Conservation (phyloP, 1,284 basidiomycete genomes). For the Leccinum pachyderme region DNA sequence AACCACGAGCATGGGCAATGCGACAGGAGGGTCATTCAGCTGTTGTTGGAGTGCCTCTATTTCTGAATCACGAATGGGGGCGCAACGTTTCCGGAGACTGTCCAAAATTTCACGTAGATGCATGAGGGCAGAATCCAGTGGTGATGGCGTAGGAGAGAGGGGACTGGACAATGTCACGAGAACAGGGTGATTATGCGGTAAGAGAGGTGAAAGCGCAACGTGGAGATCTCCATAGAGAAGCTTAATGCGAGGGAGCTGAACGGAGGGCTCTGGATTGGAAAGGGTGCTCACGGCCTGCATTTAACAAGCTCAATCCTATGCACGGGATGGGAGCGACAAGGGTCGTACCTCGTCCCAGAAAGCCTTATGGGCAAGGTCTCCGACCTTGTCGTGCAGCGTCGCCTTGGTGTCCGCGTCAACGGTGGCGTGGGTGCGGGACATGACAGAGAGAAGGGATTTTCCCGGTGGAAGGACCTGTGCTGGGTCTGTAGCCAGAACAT, state of each 20-base stretch:
- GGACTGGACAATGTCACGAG: slow-evolving; percentile 52
- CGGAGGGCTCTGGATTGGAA: slow-evolving; percentile 42
- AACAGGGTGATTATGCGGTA: slow-evolving; percentile 50
- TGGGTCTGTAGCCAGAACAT: slow-evolving; percentile 59
- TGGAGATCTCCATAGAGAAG: slow-evolving; percentile 54
- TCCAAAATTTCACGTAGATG: slow-evolving; percentile 50
- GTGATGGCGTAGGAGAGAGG: slow-evolving; percentile 62
- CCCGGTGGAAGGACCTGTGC: slow-evolving; percentile 58
- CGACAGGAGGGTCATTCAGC: slow-evolving; percentile 37
- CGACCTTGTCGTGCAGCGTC: slow-evolving; percentile 49
- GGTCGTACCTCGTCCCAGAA: slow-evolving; percentile 69
- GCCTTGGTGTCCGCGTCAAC: slow-evolving; percentile 26
- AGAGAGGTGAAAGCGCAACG: slow-evolving; percentile 48
- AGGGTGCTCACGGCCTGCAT: slow-evolving; percentile 42
- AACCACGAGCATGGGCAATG: slow-evolving; percentile 43
- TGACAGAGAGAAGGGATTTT: slow-evolving; percentile 64
- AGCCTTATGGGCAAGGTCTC: slow-evolving; percentile 53
- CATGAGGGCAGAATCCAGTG: slow-evolving; percentile 52
- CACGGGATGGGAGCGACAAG: slow-evolving; percentile 5
- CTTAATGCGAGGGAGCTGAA: slow-evolving; percentile 50
- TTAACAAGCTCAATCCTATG: slow-evolving; percentile 19
- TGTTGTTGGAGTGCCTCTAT: slow-evolving; percentile 44
- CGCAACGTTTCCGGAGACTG: slow-evolving; percentile 56
- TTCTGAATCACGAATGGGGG: slow-evolving; percentile 58
- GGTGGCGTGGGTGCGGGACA: slow-evolving; percentile 42